Conservation (phyloP, 495 filamentous ascomycete genomes). For the Penicillium mononematosum region DNA sequence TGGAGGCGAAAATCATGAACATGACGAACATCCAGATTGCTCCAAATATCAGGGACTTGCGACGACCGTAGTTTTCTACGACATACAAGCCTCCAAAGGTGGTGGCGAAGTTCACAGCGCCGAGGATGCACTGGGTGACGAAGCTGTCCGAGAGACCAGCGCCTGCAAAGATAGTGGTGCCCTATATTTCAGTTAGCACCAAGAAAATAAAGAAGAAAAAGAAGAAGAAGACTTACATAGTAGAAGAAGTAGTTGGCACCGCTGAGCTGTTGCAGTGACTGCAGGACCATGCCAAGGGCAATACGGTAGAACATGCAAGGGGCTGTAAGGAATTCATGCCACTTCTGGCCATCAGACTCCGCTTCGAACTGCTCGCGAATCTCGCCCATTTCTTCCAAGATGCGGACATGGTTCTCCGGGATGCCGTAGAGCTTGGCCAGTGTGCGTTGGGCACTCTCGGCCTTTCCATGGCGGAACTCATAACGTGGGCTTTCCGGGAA, state of each 20-base stretch:
- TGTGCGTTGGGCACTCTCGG: slow-evolving; percentile 61
- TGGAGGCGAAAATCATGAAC: slow-evolving; percentile 69
- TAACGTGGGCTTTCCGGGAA: slow-evolving; percentile 72
- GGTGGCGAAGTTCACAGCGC: slow-evolving; percentile 68
- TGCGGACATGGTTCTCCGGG: slow-evolving; percentile 59
- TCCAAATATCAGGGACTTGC: slow-evolving; percentile 64
- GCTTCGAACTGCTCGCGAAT: slow-evolving; percentile 58
- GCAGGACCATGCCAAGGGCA: slow-evolving; percentile 63
- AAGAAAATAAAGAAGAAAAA: not conserved
- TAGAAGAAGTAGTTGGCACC: slow-evolving; percentile 79
- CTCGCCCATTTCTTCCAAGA: slow-evolving; percentile 66
- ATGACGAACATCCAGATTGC: slow-evolving; percentile 66
- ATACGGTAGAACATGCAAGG: slow-evolving; percentile 74
- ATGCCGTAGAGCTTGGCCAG: slow-evolving; percentile 71
- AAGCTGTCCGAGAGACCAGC: slow-evolving; percentile 69
- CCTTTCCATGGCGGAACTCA: slow-evolving; percentile 62
- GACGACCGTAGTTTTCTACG: slow-evolving; percentile 68
- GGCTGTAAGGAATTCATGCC: slow-evolving; percentile 67
- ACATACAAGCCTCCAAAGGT: slow-evolving; percentile 71
- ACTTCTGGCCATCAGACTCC: slow-evolving; percentile 56
- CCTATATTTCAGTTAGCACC: slow-evolving; percentile 44
- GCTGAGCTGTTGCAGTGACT: slow-evolving; percentile 67
- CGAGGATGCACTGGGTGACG: slow-evolving; percentile 71
- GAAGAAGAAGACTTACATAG: slow-evolving; percentile 55
- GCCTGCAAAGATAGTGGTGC: slow-evolving; percentile 69